Base-by-base conservation (phyloP, 768 basidiomycete species). In the Boletus vermiculosoides region DNA sequence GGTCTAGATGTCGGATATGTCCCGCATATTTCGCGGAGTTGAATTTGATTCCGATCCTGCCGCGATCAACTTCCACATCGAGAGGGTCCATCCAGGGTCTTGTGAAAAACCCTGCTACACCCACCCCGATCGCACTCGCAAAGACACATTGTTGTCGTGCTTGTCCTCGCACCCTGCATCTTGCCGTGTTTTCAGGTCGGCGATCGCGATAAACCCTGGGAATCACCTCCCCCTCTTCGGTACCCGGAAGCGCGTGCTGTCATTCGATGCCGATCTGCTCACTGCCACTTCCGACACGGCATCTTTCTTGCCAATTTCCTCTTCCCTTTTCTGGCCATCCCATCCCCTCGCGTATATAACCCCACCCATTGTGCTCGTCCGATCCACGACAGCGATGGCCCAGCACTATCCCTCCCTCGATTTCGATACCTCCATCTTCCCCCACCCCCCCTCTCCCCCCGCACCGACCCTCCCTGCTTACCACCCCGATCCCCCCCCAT, bases 41-140 rank as follows among this genome's bases (percentile, higher is more conserved):
- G 18, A 48, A 58, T 50, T 53, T 46, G 2, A 56, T 57, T 64
- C 66, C 66, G 66, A 62, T 69, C 56, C 58, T 44, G 56, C 50
- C 61, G 66, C 60, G 63, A 65, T 68, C 66, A 59, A 37, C 53
- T 49, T 61, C 63, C 56, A 39, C 40, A 63, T 64, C 55, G 61
- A 45, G 52, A 45, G 52, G 3, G 37, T 36, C 23, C 36, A 1
- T 7, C 16, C 45, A 33, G n/a, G 11, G n/a, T 25, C n/a, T 13
- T 13, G 33, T 34, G 33, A 12, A 34, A 10, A 34, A 13, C 47
- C 33, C 13, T 48, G 23, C 50, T 44, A 5, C 7, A 33, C 31
- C 13, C 31, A 16, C 30, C 20, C 10, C 46, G 47, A 48, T 48
- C 31, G 47, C 47, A 22, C 47, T 25, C 16, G 15, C 9, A 45